A percentile compares a stretch with the other conserved stretches of the same genome.
Conservation (phyloP, 352 stramenopile genomes). For the Pythium chondricola region DNA sequence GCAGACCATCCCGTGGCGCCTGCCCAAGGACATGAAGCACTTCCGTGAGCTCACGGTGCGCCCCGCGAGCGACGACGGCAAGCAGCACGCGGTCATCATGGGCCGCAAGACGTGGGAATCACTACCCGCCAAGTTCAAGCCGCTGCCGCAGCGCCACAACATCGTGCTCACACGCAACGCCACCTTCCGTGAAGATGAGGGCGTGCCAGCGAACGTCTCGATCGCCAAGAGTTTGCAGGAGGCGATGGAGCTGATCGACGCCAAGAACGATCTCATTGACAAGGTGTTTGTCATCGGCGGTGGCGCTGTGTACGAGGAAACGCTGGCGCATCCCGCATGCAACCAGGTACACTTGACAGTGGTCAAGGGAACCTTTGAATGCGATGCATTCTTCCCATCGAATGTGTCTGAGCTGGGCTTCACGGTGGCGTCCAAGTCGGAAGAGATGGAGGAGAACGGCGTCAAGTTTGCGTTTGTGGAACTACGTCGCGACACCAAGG, state of each 20-base stretch:
- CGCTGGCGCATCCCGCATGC: conserved; percentile 81
- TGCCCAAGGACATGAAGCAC: conserved; percentile 94
- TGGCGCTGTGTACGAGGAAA: conserved; percentile 91
- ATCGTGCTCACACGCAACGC: conserved; percentile 91
- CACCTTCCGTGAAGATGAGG: conserved; percentile 27
- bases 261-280: conserved; percentile 69
- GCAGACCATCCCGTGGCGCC: conserved; percentile 91
- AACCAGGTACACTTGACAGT: conserved; percentile 88
- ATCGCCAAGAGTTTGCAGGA: conserved; percentile 87
- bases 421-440: conserved; percentile 31
- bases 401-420: conserved; percentile 59
- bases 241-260: conserved; percentile 82
- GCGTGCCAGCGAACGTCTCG: conserved; percentile 75
- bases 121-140: conserved; percentile 94
- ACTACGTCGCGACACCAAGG: conserved; percentile 28
- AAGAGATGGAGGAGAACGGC: conserved; percentile 70
- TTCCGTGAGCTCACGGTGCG: conserved; percentile 93
- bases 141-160: conserved; percentile 94
- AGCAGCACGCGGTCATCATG: conserved; percentile 98
- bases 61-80: conserved; percentile 4
- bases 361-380: conserved; percentile 86
- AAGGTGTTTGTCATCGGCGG: conserved; percentile 98
- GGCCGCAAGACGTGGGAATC: conserved; percentile 99
- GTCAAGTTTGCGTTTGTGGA: conserved; percentile 77
- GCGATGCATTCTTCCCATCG: conserved; percentile 90